phyloP scores from a whole-genome alignment of 495 filamentous ascomycete genomes.

The Xylaria sp. region DNA sequence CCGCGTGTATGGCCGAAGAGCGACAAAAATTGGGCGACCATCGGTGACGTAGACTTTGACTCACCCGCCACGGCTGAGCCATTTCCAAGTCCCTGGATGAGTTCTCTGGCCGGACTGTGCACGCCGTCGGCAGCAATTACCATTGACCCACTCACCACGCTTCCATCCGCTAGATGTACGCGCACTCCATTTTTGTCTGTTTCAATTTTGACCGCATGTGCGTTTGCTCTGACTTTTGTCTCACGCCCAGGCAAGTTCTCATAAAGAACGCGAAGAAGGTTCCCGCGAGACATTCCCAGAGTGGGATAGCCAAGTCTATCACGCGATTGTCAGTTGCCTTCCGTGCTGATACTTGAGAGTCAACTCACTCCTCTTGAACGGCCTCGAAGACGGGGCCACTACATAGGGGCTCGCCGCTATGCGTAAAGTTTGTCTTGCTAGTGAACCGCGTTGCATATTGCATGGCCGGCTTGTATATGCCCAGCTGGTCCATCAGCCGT shows the following conservation, averaged over 20 bases:
- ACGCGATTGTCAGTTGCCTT: neutral
- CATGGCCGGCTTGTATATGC: conserved; percentile 41
- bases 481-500: conserved; percentile 47
- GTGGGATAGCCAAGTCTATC: conserved; percentile 22
- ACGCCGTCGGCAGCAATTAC: conserved; percentile 59
- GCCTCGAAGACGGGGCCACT: conserved; percentile 13
- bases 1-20: conserved; percentile 49
- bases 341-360: neutral
- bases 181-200: conserved; percentile 35
- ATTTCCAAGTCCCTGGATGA: conserved; percentile 45
- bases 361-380: conserved; percentile 30
- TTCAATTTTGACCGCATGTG: conserved; percentile 40
- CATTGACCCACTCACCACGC: conserved; percentile 47
- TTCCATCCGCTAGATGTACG: conserved; percentile 48
- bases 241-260: conserved; percentile 39
- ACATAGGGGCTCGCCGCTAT: conserved; percentile 21
- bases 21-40: conserved; percentile 42
- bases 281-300: conserved; percentile 42
- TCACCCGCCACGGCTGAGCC: conserved; percentile 21
- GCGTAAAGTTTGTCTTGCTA: conserved; percentile 19
- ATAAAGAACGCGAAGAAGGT: conserved; percentile 44
- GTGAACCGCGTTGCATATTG: conserved; percentile 8
- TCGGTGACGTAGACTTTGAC: conserved; percentile 20
- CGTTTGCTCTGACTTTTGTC: conserved; percentile 39
- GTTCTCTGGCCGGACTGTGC: conserved; percentile 52